Evolutionary conservation across 352 stramenopile genomes (phyloP).

Genomic region (Phytophthora europaea): DNA sequence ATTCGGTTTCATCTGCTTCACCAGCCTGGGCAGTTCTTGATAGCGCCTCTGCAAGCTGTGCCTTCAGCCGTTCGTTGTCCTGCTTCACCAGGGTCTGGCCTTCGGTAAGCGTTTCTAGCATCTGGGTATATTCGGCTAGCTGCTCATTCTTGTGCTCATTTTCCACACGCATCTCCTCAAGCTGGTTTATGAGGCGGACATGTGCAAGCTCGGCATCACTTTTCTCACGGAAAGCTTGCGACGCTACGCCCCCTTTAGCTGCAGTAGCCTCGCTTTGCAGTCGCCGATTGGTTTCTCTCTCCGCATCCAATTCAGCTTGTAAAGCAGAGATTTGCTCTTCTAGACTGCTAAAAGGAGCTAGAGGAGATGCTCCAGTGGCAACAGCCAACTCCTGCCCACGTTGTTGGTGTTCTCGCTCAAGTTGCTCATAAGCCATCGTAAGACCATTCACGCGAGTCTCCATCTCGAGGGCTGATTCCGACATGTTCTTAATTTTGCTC

Average conservation of each 20-base stretch:
- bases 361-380: neutral
- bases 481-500: conserved; percentile 37
- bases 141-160: conserved; percentile 46
- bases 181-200: conserved; percentile 36
- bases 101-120: conserved; percentile 47
- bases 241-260: conserved; percentile 18
- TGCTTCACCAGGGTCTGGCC: conserved; percentile 43
- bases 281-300: conserved; percentile 34
- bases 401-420: conserved; percentile 56
- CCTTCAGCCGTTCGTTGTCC: conserved; percentile 48
- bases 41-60: conserved; percentile 35
- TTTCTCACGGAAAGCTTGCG: conserved; percentile 27
- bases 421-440: conserved; percentile 57
- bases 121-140: conserved; percentile 49
- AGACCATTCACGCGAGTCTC: conserved; percentile 61
- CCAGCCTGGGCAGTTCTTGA: conserved; percentile 9
- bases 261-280: conserved; percentile 37
- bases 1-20: conserved; percentile 9
- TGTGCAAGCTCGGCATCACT: conserved; percentile 36
- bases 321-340: conserved; percentile 35
- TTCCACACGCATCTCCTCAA: conserved; percentile 42
- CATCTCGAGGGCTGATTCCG: conserved; percentile 40
- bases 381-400: conserved; percentile 12
- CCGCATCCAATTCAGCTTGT: conserved; percentile 48
- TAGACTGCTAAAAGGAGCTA: neutral